Percentiles rank a stretch among this genome's conserved stretches.
Conservation (phyloP, 2,329 filamentous ascomycete species). For the Bipolaris victoriae region DNA sequence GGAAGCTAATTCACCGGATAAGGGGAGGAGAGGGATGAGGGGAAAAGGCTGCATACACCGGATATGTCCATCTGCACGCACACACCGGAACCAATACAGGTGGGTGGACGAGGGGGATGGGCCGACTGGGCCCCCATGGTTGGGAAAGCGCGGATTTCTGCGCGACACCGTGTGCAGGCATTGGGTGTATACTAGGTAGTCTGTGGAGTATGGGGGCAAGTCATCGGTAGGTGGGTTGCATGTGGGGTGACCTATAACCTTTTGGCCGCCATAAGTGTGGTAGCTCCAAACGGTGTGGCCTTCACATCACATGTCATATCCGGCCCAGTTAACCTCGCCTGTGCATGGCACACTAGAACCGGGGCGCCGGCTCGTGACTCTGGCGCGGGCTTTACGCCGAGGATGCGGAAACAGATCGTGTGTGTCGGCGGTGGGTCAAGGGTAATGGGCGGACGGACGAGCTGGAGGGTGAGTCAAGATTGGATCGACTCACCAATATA, state of each 20-base stretch:
- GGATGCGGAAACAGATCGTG: background rate
- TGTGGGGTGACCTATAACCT: background rate
- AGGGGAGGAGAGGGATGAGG: background rate
- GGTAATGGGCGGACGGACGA: background rate
- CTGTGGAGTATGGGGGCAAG: background rate
- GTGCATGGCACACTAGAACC: background rate
- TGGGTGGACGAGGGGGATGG: background rate
- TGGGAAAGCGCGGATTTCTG: background rate
- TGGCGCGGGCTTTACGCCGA: background rate
- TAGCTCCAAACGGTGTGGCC: conserved; percentile 3
- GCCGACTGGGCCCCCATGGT: background rate
- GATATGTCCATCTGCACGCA: background rate
- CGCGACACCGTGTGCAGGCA: background rate
- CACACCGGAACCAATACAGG: background rate
- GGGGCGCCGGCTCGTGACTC: conserved; percentile 2
- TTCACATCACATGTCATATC: conserved; percentile 3
- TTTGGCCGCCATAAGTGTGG: background rate
- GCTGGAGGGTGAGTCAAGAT: background rate
- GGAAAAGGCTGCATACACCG: background rate
- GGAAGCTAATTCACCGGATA: background rate
- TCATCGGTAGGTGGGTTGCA: conserved; percentile 1
- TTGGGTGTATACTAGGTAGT: too few species aligned
- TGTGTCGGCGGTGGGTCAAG: conserved; percentile 1
- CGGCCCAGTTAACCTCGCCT: background rate
- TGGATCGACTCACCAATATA: background rate